Evolutionary conservation across 495 filamentous ascomycete species (phyloP).

Genomic region (Xylaria cubensis): DNA sequence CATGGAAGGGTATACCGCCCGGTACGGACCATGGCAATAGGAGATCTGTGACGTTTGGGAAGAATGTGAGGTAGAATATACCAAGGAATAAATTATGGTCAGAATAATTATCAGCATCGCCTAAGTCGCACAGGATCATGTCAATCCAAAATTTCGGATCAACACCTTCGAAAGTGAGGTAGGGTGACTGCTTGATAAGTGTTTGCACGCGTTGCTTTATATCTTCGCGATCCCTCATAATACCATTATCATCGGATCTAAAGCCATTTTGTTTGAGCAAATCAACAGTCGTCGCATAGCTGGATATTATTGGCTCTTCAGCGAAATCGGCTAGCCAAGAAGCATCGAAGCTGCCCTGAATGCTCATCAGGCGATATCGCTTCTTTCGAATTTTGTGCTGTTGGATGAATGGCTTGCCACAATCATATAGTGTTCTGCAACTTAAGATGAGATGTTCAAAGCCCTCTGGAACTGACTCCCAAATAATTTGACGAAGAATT

Average conservation of each 20-base stretch:
- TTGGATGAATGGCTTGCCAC: not conserved
- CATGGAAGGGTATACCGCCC: slow-evolving; percentile 4
- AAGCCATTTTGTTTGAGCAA: not conserved
- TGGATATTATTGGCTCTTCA: not conserved
- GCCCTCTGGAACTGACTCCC: not conserved
- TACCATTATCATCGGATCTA: not conserved
- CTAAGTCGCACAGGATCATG: not conserved
- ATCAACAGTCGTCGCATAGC: not conserved
- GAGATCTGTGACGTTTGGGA: not conserved
- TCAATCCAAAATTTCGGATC: not conserved
- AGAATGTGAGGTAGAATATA: not conserved
- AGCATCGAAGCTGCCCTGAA: not conserved
- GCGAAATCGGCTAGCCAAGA: not conserved
- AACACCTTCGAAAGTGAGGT: not conserved
- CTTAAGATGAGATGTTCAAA: not conserved
- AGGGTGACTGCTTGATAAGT: not conserved
- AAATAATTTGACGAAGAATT: not conserved
- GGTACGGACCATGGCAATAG: not conserved
- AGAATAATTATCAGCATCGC: not conserved
- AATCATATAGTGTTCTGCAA: not conserved
- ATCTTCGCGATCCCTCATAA: not conserved
- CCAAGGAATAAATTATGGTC: slow-evolving; percentile 1
- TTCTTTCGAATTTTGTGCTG: not conserved
- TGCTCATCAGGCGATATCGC: not conserved
- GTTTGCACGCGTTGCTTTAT: not conserved